Evolutionary conservation across 2,329 filamentous ascomycete species (phyloP).

Genomic region (Sphaerulina musiva): DNA sequence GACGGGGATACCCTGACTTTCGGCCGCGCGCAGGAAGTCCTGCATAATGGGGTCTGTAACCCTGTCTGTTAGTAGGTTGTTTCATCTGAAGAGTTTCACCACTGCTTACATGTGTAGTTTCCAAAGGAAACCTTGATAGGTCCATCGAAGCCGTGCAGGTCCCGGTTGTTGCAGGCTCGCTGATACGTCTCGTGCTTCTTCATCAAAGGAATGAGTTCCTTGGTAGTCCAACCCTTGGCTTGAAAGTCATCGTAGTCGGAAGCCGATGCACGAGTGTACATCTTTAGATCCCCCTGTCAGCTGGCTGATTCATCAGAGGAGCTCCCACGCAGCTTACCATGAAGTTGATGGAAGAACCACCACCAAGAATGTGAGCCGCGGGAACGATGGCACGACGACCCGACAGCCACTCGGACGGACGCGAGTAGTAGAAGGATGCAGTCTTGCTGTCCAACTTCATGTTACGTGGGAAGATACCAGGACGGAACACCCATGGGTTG

Average conservation of each 20-base stretch:
- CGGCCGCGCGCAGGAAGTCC: conserved; percentile 58
- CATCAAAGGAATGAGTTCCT: conserved; percentile 70
- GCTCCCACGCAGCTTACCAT: conserved; percentile 46
- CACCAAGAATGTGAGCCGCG: conserved; percentile 62
- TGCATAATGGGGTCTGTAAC: conserved; percentile 62
- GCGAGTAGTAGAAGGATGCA: conserved; percentile 73
- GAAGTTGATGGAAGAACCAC: conserved; percentile 64
- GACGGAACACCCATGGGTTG: conserved; percentile 70
- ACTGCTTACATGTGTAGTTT: conserved; percentile 51
- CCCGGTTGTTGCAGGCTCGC: conserved; percentile 46
- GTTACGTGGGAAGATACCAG: conserved; percentile 68
- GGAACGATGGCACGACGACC: conserved; percentile 69
- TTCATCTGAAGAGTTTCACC: too few relatives aligned
- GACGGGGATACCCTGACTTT: conserved; percentile 66
- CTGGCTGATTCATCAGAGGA: neutral
- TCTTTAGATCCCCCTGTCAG: conserved; percentile 38
- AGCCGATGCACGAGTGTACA: conserved; percentile 66
- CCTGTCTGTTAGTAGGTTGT: too few relatives aligned
- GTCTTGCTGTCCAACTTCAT: conserved; percentile 77
- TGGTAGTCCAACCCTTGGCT: conserved; percentile 70
- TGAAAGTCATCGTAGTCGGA: conserved; percentile 75
- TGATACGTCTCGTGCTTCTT: conserved; percentile 77
- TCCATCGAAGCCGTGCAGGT: conserved; percentile 69
- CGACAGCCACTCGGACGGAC: conserved; percentile 64
- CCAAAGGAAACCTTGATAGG: conserved; percentile 79